Conservation (phyloP, 2,329 filamentous ascomycete species). For the Capronia coronata region DNA sequence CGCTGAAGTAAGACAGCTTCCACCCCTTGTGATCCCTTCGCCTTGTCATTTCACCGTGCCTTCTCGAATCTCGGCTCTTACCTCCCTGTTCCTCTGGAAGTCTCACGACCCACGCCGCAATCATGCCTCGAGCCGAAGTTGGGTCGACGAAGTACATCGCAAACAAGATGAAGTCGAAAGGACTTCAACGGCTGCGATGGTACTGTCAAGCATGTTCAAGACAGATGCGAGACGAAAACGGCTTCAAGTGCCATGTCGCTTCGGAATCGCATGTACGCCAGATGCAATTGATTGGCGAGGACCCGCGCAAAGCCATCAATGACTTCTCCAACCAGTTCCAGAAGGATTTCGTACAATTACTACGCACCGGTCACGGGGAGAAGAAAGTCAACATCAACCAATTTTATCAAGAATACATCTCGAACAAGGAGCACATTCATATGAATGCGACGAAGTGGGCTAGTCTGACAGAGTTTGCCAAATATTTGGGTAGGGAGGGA, state of each 20-base stretch:
- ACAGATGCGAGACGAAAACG: conserved; percentile 78
- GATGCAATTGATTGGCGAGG: conserved; percentile 79
- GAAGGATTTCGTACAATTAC: conserved; percentile 67
- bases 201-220: conserved; percentile 80
- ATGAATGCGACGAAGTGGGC: conserved; percentile 92
- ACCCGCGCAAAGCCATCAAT: conserved; percentile 76
- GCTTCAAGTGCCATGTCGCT: conserved; percentile 81
- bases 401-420: conserved; percentile 93
- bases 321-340: conserved; percentile 77
- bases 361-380: conserved; percentile 81
- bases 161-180: conserved; percentile 77
- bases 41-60: neutral
- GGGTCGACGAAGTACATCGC: conserved; percentile 83
- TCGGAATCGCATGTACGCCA: conserved; percentile 83
- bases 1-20: neutral
- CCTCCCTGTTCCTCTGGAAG: neutral
- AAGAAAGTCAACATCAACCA: conserved; percentile 84
- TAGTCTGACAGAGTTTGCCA: conserved; percentile 81
- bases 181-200: conserved; percentile 73
- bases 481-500: conserved; percentile 76
- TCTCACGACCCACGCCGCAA: conserved; percentile 33
- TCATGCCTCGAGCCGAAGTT: conserved; percentile 86
- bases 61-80: neutral
- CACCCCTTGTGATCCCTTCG: neutral
- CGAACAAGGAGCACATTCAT: conserved; percentile 79